A percentile compares a stretch with the other conserved stretches of the same genome.
phyloP scores from a whole-genome alignment of 2,329 filamentous ascomycete genomes.

The Beauveria asiatica region DNA sequence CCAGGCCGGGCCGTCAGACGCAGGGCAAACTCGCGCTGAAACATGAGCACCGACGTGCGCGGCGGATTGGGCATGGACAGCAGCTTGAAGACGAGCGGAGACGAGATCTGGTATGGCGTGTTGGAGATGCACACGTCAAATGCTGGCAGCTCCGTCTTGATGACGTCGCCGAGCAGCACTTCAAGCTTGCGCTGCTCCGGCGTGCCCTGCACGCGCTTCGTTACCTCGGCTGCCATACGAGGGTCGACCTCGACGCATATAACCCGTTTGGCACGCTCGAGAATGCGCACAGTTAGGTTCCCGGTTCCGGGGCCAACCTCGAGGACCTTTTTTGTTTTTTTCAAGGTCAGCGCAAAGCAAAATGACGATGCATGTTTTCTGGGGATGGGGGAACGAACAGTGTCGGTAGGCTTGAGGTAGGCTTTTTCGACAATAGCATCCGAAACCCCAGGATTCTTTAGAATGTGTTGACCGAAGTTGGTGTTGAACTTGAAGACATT shows the following conservation, averaged over 20 bases:
- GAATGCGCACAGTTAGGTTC: conserved; percentile 80
- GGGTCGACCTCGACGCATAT: conserved; percentile 91
- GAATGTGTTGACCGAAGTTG: conserved; percentile 76
- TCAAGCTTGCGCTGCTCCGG: conserved; percentile 78
- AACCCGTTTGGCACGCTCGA: conserved; percentile 74
- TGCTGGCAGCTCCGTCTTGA: conserved; percentile 69
- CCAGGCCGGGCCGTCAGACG: conserved; percentile 80
- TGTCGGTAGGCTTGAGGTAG: conserved; percentile 79
- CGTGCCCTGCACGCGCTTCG: conserved; percentile 86
- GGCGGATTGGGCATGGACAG: conserved; percentile 75
- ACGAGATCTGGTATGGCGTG: conserved; percentile 72
- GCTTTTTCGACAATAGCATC: conserved; percentile 67
- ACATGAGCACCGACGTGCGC: conserved; percentile 83
- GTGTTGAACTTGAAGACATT: conserved; percentile 98
- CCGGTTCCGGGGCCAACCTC: conserved; percentile 89
- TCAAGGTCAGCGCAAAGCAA: no score
- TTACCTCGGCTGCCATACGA: conserved; percentile 91
- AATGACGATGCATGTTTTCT: no score
- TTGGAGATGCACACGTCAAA: conserved; percentile 77
- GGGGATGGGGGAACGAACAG: conserved; percentile 38
- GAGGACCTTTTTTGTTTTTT: conserved; percentile 26
- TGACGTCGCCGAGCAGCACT: conserved; percentile 75
- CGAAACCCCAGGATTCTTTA: conserved; percentile 84
- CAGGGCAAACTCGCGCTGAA: conserved; percentile 90
- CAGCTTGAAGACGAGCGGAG: conserved; percentile 84